A percentile compares a stretch with the other conserved stretches of the same genome.
These are phyloP conservation scores for Phlebiopsis flavidoalba DNA, from an alignment of 768 basidiomycete genomes.

Conservation along the genomic window DNA sequence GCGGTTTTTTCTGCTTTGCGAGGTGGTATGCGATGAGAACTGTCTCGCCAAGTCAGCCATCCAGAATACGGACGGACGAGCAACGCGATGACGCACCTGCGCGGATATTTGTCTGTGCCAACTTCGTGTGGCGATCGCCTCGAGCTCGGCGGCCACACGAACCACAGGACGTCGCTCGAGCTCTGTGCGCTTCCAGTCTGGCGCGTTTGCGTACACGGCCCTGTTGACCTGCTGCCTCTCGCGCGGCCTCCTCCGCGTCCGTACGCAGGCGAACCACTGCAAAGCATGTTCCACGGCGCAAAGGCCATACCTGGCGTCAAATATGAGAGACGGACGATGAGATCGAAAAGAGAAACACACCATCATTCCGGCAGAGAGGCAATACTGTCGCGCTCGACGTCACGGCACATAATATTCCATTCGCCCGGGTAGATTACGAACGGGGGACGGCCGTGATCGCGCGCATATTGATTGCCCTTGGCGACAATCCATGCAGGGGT, in stretches of 20 bases:
- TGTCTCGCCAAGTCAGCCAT: not conserved
- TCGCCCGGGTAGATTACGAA: slow-evolving; percentile 38
- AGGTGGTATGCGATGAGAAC: slow-evolving; percentile 24
- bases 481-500: slow-evolving; percentile 31
- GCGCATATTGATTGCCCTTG: slow-evolving; percentile 35
- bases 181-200: slow-evolving; percentile 40
- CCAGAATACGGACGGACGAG: too few species aligned
- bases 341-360: slow-evolving; percentile 27
- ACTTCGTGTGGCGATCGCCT: slow-evolving; percentile 10
- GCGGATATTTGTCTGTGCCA: not conserved
- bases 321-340: slow-evolving; percentile 25
- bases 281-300: slow-evolving; percentile 34
- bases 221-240: slow-evolving; percentile 20
- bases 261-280: slow-evolving; percentile 31
- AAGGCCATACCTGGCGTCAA: slow-evolving; percentile 24
- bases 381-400: slow-evolving; percentile 39
- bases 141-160: slow-evolving; percentile 42
- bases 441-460: slow-evolving; percentile 31
- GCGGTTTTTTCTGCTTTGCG: slow-evolving; percentile 44
- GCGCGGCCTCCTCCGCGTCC: slow-evolving; percentile 28
- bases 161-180: too few species aligned
- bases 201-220: slow-evolving; percentile 35
- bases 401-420: slow-evolving; percentile 27
- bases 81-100: not conserved
- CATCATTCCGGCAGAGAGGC: slow-evolving; percentile 26